phyloP scores from a whole-genome alignment of 768 basidiomycete genomes.

The Lyophyllum semitale region DNA sequence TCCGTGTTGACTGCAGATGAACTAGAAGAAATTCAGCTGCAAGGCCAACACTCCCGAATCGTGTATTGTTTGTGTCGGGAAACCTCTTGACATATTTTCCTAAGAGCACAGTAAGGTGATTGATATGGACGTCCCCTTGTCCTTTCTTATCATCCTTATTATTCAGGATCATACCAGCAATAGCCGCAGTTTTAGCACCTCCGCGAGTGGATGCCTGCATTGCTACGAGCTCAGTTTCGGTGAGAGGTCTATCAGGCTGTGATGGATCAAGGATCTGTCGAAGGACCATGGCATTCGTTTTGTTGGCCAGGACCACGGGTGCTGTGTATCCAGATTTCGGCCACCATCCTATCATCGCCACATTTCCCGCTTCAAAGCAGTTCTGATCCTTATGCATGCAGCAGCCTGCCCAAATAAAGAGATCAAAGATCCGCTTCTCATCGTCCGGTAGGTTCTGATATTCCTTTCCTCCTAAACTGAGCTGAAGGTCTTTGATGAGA shows the following conservation, averaged over 20 bases:
- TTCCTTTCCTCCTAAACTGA: background rate
- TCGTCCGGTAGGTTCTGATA: background rate
- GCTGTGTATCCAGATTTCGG: background rate
- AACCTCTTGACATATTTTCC: slow-evolving; percentile 16
- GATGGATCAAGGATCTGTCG: background rate
- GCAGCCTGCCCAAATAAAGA: slow-evolving; percentile 28
- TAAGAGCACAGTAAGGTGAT: slow-evolving; percentile 14
- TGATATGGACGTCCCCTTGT: slow-evolving; percentile 24
- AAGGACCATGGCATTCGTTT: slow-evolving; percentile 22
- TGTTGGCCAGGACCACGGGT: slow-evolving; percentile 23
- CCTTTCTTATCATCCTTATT: slow-evolving; percentile 35
- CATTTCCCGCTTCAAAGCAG: slow-evolving; percentile 22
- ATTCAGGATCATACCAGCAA: slow-evolving; percentile 30
- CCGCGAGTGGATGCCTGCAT: slow-evolving; percentile 22
- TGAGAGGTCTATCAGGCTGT: background rate
- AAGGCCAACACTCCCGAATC: slow-evolving; percentile 24
- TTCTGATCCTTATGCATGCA: slow-evolving; percentile 29
- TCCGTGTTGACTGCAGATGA: slow-evolving; percentile 20
- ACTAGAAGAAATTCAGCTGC: slow-evolving; percentile 23
- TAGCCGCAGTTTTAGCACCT: slow-evolving; percentile 20
- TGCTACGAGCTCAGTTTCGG: slow-evolving; percentile 5
- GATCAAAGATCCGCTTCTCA: background rate
- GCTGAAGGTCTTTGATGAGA: background rate
- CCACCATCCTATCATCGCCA: slow-evolving; percentile 22
- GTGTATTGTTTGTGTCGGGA: slow-evolving; percentile 26